A percentile compares a stretch with the other conserved stretches of the same genome.
Conservation (phyloP, 2,329 filamentous ascomycete species). For the Phaeosphaeriaceae sp. region DNA sequence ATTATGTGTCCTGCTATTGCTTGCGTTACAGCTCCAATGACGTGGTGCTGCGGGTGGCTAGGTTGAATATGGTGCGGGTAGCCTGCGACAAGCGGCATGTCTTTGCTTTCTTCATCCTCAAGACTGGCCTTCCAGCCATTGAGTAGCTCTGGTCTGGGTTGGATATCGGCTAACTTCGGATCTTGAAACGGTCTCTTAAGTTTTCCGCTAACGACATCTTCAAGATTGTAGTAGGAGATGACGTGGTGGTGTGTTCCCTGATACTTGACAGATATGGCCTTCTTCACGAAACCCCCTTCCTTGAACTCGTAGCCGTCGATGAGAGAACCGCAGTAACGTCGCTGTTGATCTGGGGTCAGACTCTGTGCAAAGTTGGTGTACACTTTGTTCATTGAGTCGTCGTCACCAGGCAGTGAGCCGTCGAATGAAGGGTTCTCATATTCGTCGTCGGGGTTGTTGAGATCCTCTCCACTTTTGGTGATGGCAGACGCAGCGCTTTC, state of each 20-base stretch:
- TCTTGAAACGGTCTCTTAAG: slow-evolving; percentile 47
- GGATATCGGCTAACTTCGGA: slow-evolving; percentile 41
- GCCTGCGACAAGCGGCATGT: slow-evolving; percentile 35
- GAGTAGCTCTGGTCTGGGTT: slow-evolving; percentile 43
- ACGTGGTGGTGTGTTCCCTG: slow-evolving; percentile 80
- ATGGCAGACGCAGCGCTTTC: slow-evolving; percentile 34
- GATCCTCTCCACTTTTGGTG: slow-evolving; percentile 37
- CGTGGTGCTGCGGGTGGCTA: slow-evolving; percentile 36
- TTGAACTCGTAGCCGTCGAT: slow-evolving; percentile 93
- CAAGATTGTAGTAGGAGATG: slow-evolving; percentile 85
- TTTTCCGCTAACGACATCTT: slow-evolving; percentile 67
- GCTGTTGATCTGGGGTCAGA: slow-evolving; percentile 56
- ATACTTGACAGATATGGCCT: slow-evolving; percentile 83
- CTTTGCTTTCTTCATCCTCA: slow-evolving; percentile 46
- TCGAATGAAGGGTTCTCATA: slow-evolving; percentile 39
- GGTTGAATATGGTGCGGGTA: slow-evolving; percentile 39
- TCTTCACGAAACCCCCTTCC: slow-evolving; percentile 81
- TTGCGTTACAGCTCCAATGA: slow-evolving; percentile 28
- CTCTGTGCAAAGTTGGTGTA: slow-evolving; percentile 49
- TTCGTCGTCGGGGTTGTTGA: slow-evolving; percentile 42
- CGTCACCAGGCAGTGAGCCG: slow-evolving; percentile 24
- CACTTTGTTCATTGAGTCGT: slow-evolving; percentile 38
- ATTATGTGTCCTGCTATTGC: slow-evolving; percentile 29
- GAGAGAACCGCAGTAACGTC: slow-evolving; percentile 77
- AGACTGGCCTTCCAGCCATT: slow-evolving; percentile 47